These are phyloP conservation scores for Tremella fuciformis DNA, from an alignment of 768 basidiomycete species.

Conservation along the genomic window DNA sequence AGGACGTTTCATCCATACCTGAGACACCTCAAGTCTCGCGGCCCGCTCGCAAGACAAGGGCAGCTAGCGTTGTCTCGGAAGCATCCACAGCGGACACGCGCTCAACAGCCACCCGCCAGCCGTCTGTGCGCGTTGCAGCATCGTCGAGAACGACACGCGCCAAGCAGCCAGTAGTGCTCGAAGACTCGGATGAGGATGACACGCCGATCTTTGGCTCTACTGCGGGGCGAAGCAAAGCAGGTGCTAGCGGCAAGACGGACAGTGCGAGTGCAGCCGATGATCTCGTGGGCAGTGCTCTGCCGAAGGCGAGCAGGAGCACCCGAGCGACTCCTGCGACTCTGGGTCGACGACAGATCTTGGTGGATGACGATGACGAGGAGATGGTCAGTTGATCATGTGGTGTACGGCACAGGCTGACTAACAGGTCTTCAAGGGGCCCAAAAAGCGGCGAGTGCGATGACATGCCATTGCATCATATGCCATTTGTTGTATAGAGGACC, in stretches of 20 bases:
- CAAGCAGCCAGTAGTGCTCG: conserved; percentile 15
- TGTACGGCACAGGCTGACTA: background rate
- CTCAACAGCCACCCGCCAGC: background rate
- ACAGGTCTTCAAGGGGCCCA: conserved; percentile 30
- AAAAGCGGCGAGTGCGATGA: conserved; percentile 20
- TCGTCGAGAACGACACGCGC: background rate
- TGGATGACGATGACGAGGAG: conserved; percentile 31
- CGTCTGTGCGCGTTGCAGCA: background rate
- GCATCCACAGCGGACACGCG: conserved; percentile 7
- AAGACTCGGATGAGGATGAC: conserved; percentile 17
- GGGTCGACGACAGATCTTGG: conserved; percentile 24
- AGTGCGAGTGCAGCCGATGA: background rate
- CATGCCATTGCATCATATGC: conserved; percentile 1
- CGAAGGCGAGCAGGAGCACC: background rate
- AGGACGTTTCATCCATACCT: background rate
- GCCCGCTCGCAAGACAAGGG: background rate
- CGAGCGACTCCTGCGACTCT: conserved; percentile 7
- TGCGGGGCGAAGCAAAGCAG: conserved; percentile 15
- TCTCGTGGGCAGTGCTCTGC: background rate
- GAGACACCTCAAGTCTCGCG: background rate
- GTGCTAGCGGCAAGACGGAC: conserved; percentile 7
- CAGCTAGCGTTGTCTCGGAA: conserved; percentile 9
- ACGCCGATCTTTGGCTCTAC: background rate
- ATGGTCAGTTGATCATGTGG: conserved; percentile 4
- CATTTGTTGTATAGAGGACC: background rate